A percentile compares a stretch with the other conserved stretches of the same genome.
These are phyloP conservation scores for Apophysomyces trapeziformis DNA, from an alignment of 371 early-diverging fungal genomes.

Conservation along the genomic window DNA sequence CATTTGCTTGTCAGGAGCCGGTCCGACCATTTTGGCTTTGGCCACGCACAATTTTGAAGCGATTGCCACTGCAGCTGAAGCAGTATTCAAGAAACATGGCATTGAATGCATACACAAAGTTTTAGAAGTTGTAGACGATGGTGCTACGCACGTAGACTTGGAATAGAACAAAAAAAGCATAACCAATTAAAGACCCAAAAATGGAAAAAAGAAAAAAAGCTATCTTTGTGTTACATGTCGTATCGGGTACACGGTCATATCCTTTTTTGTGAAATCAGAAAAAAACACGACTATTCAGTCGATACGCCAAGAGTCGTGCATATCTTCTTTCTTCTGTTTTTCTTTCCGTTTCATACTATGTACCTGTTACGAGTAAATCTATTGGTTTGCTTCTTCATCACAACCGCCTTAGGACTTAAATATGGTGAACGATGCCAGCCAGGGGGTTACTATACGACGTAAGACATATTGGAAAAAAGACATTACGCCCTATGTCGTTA, in stretches of 20 bases:
- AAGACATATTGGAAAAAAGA: background rate
- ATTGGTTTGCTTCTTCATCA: background rate
- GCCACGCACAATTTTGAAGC: constrained; percentile 76
- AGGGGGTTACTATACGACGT: background rate
- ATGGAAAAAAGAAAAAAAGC: background rate
- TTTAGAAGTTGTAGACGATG: constrained; percentile 76
- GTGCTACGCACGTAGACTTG: constrained; percentile 52
- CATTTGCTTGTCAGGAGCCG: constrained; percentile 94
- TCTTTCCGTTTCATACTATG: background rate
- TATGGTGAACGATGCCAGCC: background rate
- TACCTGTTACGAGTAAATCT: background rate
- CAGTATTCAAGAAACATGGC: constrained; percentile 68
- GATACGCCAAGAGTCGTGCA: constrained; percentile 1
- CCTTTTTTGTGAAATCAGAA: constrained; percentile 2
- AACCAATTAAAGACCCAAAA: background rate
- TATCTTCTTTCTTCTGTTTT: background rate
- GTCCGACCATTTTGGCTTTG: constrained; percentile 93
- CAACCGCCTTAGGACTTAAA: background rate
- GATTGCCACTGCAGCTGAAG: constrained; percentile 70
- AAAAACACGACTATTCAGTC: background rate
- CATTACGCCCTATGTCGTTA: background rate
- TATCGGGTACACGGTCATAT: background rate
- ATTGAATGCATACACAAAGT: constrained; percentile 73
- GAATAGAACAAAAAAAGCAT: constrained; percentile 4
- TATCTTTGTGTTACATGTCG: background rate